Evolutionary conservation across 2,329 filamentous ascomycete species (phyloP).

Genomic region (Venturia oleaginea): DNA sequence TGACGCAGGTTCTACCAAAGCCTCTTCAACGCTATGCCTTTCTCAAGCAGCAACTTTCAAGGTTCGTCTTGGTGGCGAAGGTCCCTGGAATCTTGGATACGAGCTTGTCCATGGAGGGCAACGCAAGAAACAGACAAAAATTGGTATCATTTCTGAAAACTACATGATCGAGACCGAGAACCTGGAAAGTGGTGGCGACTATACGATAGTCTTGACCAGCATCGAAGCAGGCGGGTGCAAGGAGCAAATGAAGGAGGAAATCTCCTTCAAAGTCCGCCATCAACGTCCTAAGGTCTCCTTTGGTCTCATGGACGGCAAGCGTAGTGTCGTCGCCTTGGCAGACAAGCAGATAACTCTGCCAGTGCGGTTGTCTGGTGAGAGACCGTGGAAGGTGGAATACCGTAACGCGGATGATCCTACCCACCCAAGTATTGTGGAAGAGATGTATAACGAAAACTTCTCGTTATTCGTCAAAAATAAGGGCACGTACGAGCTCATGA

Average conservation of each 20-base stretch:
- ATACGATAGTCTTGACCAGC: conserved; percentile 74
- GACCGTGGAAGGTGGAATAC: conserved; percentile 72
- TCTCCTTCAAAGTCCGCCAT: conserved; percentile 76
- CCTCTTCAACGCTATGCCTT: conserved; percentile 64
- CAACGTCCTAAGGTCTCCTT: conserved; percentile 84
- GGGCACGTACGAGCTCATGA: conserved; percentile 72
- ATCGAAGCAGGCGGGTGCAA: conserved; percentile 83
- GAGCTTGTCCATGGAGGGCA: conserved; percentile 86
- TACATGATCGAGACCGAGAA: conserved; percentile 68
- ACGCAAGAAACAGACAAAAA: conserved; percentile 58
- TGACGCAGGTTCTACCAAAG: conserved; percentile 20
- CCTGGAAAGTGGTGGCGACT: conserved; percentile 76
- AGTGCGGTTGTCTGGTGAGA: conserved; percentile 73
- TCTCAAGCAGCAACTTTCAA: conserved; percentile 70
- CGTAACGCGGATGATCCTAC: conserved; percentile 21
- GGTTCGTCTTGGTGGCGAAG: conserved; percentile 68
- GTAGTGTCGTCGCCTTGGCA: conserved; percentile 66
- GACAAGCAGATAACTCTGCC: conserved; percentile 66
- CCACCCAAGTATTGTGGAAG: conserved; percentile 26
- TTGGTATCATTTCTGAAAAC: conserved; percentile 51
- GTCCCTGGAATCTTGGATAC: conserved; percentile 84
- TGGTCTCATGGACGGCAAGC: conserved; percentile 73
- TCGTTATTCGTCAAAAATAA: conserved; percentile 54
- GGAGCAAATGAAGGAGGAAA: conserved; percentile 73
- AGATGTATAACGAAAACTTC: conserved; percentile 7